Evolutionary conservation across 192 early-diverging fungal species (phyloP).

Genomic region (Endogone sp.): DNA sequence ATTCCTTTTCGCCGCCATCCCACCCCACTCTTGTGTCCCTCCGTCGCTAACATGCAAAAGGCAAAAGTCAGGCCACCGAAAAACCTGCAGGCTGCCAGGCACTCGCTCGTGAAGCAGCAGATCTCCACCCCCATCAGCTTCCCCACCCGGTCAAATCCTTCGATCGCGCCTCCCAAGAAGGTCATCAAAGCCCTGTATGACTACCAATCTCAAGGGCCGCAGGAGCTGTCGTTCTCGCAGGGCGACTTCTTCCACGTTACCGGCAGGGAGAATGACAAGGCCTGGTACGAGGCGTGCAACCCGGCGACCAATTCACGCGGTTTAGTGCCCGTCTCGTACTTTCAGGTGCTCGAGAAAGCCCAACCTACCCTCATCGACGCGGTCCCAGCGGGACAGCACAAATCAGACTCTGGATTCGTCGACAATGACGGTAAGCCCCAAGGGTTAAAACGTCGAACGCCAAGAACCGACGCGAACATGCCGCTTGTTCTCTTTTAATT

Average conservation of each 20-base stretch:
- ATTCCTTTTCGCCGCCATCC: too few relatives aligned
- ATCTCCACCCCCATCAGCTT: conserved; percentile 28
- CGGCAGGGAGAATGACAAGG: conserved; percentile 61
- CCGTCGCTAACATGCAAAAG: conserved; percentile 11
- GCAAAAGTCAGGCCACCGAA: conserved; percentile 18
- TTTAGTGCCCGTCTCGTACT: conserved; percentile 65
- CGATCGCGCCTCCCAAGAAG: conserved; percentile 52
- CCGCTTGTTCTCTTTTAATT: background rate
- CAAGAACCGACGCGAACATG: background rate
- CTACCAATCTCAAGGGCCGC: conserved; percentile 53
- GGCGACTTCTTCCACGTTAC: conserved; percentile 75
- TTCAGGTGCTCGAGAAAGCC: conserved; percentile 65
- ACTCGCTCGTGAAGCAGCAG: conserved; percentile 22
- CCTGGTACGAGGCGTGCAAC: conserved; percentile 75
- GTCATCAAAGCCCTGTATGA: conserved; percentile 70
- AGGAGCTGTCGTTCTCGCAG: conserved; percentile 68
- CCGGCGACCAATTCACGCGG: conserved; percentile 67
- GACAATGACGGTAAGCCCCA: conserved; percentile 8
- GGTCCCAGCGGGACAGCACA: conserved; percentile 1
- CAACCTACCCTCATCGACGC: conserved; percentile 18
- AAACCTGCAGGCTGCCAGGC: conserved; percentile 16
- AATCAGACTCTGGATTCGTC: conserved; percentile 12
- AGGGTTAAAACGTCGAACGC: background rate
- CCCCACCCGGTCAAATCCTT: conserved; percentile 10
- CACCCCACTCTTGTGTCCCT: too few relatives aligned